Evolutionary conservation across 2,329 filamentous ascomycete species (phyloP), one percentile per base, ranked within the genome.

Genomic region (Microsporum canis): DNA sequence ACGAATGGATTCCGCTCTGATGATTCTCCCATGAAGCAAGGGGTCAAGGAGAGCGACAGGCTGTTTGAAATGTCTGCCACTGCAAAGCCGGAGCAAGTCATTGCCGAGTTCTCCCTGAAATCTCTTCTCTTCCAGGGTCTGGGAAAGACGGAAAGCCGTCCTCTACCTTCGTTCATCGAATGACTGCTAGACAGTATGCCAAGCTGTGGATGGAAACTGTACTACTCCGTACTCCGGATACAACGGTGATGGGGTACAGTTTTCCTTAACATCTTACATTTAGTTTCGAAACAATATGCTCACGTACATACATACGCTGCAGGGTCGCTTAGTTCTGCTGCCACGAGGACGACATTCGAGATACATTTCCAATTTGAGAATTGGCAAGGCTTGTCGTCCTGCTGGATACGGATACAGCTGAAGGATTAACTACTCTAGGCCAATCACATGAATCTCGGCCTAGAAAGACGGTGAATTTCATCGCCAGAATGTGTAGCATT

Each of bases 61-160:
- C 74, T 88, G 31, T 88, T 88, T 64, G 79, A 86, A 70, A 85
- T 88, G 68, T 78, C 77, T 17, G 84, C 84, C 3, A 76, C 77
- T 10, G 73, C 88, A 14, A 84, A 88, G 72, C 39, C 41, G 23
- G 78, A 81, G 4, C 75, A 80, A 38, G 79, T 79, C 10, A 80
- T 84, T 63, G 86, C 81, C 1, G 84, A 87, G 70, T 82, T 88
- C 65, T 76, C 78, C 1, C 73, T 89, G 60, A 88, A 87, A 79
- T 86, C 82, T 73, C 78, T 76, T 67, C 88, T 79, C 79, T 88
- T 77, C 69, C 77, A 82, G 66, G 80, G 81, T 0, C 63, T 77
- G 53, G 78, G 78, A 2, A 78, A 75, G 68, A 72, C 72, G 0
- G 71, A 72, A 34, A 68, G 67, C 0, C 64, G 66, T 23, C 78